These are phyloP conservation scores for Epichloe festucae DNA, from an alignment of 2,329 filamentous ascomycete species.

Conservation along the genomic window DNA sequence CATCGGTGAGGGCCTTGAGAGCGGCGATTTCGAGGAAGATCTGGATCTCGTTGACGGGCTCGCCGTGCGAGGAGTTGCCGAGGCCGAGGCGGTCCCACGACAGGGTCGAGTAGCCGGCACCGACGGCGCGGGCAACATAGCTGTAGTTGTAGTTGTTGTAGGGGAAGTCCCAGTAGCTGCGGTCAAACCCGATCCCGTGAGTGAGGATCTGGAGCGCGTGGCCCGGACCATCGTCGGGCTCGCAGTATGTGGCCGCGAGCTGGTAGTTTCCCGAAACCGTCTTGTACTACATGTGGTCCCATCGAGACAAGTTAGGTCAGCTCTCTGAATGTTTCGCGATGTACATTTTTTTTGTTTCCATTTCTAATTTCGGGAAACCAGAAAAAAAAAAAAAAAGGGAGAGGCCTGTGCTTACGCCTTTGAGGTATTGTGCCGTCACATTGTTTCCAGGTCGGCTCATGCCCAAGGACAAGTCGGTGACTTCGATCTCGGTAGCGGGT, in stretches of 20 bases:
- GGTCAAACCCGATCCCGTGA: conserved; percentile 27
- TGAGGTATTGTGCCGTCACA: conserved; percentile 29
- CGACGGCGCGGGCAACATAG: conserved; percentile 44
- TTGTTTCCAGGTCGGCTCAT: conserved; percentile 36
- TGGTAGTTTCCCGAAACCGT: conserved; percentile 40
- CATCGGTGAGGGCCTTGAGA: conserved; percentile 37
- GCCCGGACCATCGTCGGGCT: conserved; percentile 33
- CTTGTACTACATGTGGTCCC: conserved; percentile 23
- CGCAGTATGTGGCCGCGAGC: conserved; percentile 49
- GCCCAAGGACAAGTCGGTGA: conserved; percentile 40
- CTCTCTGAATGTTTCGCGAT: no score
- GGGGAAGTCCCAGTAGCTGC: conserved; percentile 48
- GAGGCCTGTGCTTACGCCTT: conserved; percentile 21
- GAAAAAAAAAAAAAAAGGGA: neutral
- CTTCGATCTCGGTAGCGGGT: conserved; percentile 40
- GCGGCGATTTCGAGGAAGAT: conserved; percentile 43
- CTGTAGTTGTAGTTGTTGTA: conserved; percentile 48
- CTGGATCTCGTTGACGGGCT: conserved; percentile 48
- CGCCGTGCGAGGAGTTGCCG: conserved; percentile 42
- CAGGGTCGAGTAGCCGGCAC: conserved; percentile 44
- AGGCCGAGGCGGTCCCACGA: conserved; percentile 50
- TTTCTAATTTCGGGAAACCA: no score
- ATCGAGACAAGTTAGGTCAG: neutral
- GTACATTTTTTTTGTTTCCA: no score
- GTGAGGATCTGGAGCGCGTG: conserved; percentile 26